Evolutionary conservation across 371 early-diverging fungal genomes (phyloP), one percentile per base, ranked within the genome.

Genomic region (Lichtheimia ramosa): DNA sequence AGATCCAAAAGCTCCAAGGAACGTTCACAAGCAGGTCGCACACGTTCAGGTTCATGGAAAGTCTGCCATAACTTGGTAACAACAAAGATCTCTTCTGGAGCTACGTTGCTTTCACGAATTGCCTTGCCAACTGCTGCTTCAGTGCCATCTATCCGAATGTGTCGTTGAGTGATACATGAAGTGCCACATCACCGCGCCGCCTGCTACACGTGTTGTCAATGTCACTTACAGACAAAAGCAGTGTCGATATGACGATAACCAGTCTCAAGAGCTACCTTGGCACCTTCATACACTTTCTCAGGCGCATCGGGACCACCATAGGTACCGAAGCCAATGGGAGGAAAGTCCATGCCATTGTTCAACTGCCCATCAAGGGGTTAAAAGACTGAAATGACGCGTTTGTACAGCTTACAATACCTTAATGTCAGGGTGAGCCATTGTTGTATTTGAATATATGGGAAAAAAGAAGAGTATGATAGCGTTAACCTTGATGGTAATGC

Each of bases 41-140:
- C 84, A 34, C 80, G 64, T 24, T 80, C 62, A 24, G 84, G 82
- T n/a, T 69, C 63, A 56, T 84, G 86, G 55, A 79, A 73, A 20
- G 86, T 86, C 73, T 91, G 90, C 94, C 93, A 95, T 16, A 97
- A 75, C 78, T 98, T 97, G 62, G 91, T 89, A 8, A 59, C 59
- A 7, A 67, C 25, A 39, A 59, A 59, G 13, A 67, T 24, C 82
- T 56, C 71, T 64, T 79, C 95, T 89, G 93, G 80, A 48, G 77
- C 77, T 2, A 89, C 62, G 50, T 55, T 56, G 40, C 75, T 68
- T 46, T 80, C 71, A 13, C 64, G 65, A 34, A 92, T 75, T 3
- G 82, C 89, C 51, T 83, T 75, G 40, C 95, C 95, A 48, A 94
- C 79, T 39, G 89, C 89, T 34, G 80, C 74, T 74, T 97, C 96